Percentiles rank a stretch among this genome's conserved stretches.
Conservation (phyloP, 2,329 filamentous ascomycete species). For the Scedosporium aurantiacum region DNA sequence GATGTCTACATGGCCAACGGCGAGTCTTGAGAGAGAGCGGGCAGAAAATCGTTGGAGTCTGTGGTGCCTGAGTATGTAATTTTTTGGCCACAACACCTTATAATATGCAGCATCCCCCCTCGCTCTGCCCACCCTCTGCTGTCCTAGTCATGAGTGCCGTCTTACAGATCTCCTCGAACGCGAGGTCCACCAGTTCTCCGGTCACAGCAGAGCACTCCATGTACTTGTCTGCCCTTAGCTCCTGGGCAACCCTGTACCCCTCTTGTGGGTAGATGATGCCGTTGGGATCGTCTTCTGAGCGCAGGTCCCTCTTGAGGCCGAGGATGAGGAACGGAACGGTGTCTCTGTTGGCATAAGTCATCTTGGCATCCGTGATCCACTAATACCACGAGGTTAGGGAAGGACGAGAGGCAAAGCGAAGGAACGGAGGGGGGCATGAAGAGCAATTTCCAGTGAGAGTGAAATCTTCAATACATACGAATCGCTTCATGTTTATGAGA, state of each 20-base stretch:
- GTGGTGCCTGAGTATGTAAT: neutral
- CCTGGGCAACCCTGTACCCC: conserved; percentile 43
- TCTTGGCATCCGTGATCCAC: conserved; percentile 47
- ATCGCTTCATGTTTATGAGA: conserved; percentile 45
- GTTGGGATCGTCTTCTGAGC: conserved; percentile 46
- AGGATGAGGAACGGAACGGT: conserved; percentile 43
- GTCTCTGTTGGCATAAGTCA: conserved; percentile 34
- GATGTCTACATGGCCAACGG: conserved; percentile 12
- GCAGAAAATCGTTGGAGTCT: neutral
- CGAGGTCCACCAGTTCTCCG: conserved; percentile 45
- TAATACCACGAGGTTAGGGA: conserved; percentile 16
- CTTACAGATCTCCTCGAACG: conserved; percentile 49
- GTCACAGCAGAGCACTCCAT: conserved; percentile 53
- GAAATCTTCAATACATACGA: conserved; percentile 28
- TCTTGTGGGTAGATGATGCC: conserved; percentile 52
- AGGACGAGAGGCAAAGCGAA: neutral
- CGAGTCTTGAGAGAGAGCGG: neutral
- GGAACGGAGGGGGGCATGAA: neutral
- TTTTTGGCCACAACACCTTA: conserved; percentile 17
- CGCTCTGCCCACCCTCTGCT: conserved; percentile 38
- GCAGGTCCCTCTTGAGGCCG: conserved; percentile 49
- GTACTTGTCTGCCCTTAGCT: conserved; percentile 50
- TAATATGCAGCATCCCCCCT: conserved; percentile 42
- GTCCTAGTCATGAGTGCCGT: conserved; percentile 40
- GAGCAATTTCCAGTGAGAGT: neutral